phyloP scores from a whole-genome alignment of 202 grass and related monocot genomes.

The Zizania palustris region DNA sequence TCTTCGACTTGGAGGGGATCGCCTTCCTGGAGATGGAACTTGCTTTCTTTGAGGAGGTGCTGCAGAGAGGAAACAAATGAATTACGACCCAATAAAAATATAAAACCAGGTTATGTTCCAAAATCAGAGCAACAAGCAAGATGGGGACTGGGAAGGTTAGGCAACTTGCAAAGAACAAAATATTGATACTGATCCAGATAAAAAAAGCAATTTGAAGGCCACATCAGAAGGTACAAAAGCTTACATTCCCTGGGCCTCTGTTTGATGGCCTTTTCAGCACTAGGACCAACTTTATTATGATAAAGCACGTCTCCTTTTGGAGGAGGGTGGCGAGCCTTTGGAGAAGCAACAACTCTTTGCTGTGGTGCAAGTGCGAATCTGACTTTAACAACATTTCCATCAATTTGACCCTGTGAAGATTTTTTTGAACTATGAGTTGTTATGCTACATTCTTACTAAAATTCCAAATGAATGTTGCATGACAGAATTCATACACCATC shows the following conservation, averaged over 20 bases:
- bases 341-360: constrained; percentile 53
- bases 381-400: constrained; percentile 79
- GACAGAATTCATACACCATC: constrained; percentile 65
- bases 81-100: neutral
- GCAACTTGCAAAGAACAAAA: neutral
- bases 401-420: constrained; percentile 77
- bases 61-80: constrained; percentile 42
- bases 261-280: constrained; percentile 59
- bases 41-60: constrained; percentile 70
- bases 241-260: constrained; percentile 67
- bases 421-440: neutral
- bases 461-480: neutral
- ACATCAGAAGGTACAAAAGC: constrained; percentile 9
- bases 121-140: neutral
- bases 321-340: constrained; percentile 45
- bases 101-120: neutral
- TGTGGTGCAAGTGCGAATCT: constrained; percentile 68
- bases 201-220: neutral
- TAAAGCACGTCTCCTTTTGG: constrained; percentile 61
- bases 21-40: constrained; percentile 49
- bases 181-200: neutral
- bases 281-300: constrained; percentile 55
- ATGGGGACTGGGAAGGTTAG: neutral
- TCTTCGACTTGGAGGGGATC: constrained; percentile 56
- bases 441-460: neutral